Percentiles rank a stretch among this genome's conserved stretches.
Conservation (phyloP, 441 rosid genomes). For the Dalechampia spathulata region DNA sequence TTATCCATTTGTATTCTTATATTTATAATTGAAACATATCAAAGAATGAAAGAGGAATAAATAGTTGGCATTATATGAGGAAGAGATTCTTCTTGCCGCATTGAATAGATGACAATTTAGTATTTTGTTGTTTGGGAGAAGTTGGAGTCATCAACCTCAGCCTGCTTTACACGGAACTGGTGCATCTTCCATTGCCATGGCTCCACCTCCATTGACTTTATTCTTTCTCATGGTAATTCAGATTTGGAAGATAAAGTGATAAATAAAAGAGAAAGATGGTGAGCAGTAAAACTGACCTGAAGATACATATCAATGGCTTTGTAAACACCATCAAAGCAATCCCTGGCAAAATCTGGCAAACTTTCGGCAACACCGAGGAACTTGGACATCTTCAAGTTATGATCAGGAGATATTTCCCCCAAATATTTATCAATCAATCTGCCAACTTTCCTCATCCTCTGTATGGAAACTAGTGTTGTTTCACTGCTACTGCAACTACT, state of each 20-base stretch:
- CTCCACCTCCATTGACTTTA: no score
- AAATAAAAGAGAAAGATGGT: not conserved
- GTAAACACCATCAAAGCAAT: conserved; percentile 69
- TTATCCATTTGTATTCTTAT: no score
- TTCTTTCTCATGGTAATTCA: no score
- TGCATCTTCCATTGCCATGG: no score
- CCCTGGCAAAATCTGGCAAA: conserved; percentile 66
- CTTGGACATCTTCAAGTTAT: conserved; percentile 48
- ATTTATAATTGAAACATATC: no score
- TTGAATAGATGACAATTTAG: not conserved
- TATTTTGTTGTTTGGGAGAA: not conserved
- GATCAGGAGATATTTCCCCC: conserved; percentile 73
- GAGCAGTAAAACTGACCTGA: conserved; percentile 35
- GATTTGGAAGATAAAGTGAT: no score
- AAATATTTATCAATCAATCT: conserved; percentile 55
- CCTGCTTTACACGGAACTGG: not conserved
- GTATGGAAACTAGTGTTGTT: conserved; percentile 10
- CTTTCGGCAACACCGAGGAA: conserved; percentile 63
- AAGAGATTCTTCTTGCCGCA: not conserved
- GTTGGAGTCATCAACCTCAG: no score
- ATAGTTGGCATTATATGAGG: no score
- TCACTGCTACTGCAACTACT: no score
- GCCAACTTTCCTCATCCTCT: conserved; percentile 43
- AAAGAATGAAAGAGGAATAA: no score
- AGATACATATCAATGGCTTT: conserved; percentile 72